These are phyloP conservation scores for Apiospora pterosperma DNA, from an alignment of 2,329 filamentous ascomycete species.

Conservation along the genomic window DNA sequence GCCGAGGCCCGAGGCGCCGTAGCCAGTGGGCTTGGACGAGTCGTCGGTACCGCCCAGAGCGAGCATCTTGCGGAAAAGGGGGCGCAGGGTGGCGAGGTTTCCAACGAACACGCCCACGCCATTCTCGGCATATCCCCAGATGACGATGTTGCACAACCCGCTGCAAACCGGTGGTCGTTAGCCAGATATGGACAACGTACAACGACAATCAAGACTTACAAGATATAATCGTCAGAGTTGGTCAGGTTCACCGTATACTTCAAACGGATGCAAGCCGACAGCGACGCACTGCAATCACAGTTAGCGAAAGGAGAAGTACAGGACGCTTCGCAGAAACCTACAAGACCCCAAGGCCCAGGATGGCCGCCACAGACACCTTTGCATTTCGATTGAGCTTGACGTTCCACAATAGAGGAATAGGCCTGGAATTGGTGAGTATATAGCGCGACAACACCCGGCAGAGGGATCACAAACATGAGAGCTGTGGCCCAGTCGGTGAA, in stretches of 20 bases:
- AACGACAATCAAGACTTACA: conserved; percentile 6
- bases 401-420: conserved; percentile 18
- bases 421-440: conserved; percentile 4
- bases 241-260: conserved; percentile 18
- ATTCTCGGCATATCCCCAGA: conserved; percentile 19
- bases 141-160: conserved; percentile 16
- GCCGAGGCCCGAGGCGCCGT: not conserved
- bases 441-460: not conserved
- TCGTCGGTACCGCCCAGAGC: conserved; percentile 8
- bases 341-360: conserved; percentile 15
- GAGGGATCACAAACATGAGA: conserved; percentile 8
- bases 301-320: not conserved
- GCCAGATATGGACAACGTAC: not conserved
- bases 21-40: conserved; percentile 2
- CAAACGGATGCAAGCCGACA: conserved; percentile 15
- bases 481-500: conserved; percentile 16
- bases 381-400: conserved; percentile 16
- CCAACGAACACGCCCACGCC: conserved; percentile 15
- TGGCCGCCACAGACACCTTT: conserved; percentile 15
- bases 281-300: conserved; percentile 11
- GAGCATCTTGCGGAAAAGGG: conserved; percentile 13
- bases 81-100: conserved; percentile 14
- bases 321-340: not conserved
- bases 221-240: conserved; percentile 13
- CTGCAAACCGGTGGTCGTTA: not conserved